Evolutionary conservation across 2,329 filamentous ascomycete species (phyloP), one percentile per base, ranked within the genome.

Genomic region (Fusarium phyllophilum): DNA sequence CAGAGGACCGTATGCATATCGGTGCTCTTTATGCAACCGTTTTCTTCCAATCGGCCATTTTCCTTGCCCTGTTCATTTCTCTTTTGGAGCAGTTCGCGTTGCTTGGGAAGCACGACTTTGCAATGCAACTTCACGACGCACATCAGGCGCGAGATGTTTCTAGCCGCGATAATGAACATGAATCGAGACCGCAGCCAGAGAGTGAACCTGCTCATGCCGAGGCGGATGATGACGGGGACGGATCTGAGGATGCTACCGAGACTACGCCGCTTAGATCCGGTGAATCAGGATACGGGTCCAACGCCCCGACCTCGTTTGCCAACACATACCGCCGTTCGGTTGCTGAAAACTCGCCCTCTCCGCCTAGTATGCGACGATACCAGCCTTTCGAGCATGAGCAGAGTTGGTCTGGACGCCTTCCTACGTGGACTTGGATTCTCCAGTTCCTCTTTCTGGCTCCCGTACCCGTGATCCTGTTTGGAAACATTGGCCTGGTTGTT

Each of bases 341-440:
- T 34, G 81, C 83, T 6, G 80, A 75, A 75, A 41, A 67, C 29
- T 63, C 73, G 9, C 60, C 76, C 38, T 49, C 76, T 33, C 68
- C 75, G 31, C 73, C 79, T 59, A 74, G 60, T 29, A 65, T 75
- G 51, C 71, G 79, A 65, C 66, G 69, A 72, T 39, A 77, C 67
- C 77, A 84, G 62, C 83, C 86, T 1, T 95, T 92, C 78, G 89
- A 89, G 18, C 85, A 89, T 60, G 96, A 98, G 80, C 96, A 98
- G 81, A 84, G 88, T 20, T 99, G 96, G 96, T 97, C 94, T 58
- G 89, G 89, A 8, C 88, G 88, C 42, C 84, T 98, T 61, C 94
- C 94, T 3, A 89, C 88, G 49, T 98, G 93, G 93, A 91, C 93
- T 24, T 99, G 96, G 96, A 82, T 96, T 46, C 76, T 97, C 24